Evolutionary conservation across 176 grass and related monocot genomes (phyloP), one percentile per base, ranked within the genome.

Genomic region (Cocos nucifera): DNA sequence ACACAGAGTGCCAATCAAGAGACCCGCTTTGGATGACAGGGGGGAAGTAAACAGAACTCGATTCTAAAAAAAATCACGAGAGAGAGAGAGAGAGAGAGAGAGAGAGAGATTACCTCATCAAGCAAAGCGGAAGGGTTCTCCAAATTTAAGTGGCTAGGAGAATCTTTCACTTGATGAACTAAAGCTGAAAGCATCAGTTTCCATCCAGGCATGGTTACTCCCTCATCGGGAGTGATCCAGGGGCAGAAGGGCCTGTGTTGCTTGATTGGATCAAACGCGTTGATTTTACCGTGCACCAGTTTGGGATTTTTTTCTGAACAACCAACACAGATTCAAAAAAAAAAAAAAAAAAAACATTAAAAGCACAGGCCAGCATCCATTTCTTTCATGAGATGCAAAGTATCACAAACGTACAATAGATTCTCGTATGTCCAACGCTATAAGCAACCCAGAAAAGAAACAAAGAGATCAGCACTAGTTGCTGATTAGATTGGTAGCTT

Each of bases 201-300:
- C 84, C 94, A 98, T 35, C 93, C 93, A 62, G 88, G 81, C 52
- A 86, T 67, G 17, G 57, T 56, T 39, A 78, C 73, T 57, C 75
- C 56, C 15, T 53, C 24, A 62, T 92, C 77, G 20, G 74, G 84
- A 71, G 83, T 66, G 51, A 83, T 83, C 93, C 93, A 98, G 57
- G 94, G 84, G 73, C 94, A 98, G 73, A 92, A 98, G 15, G 81
- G 72, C 67, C 94, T 70, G 77, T 98, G 94, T 52, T 92, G 88
- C 82, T 76, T 93, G 57, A 93, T 71, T 75, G 88, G 88, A 58
- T 98, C 94, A 61, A 98, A 89, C 61, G 86, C 78, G 26, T 78
- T 80, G 64, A 81, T 61, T 72, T 70, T 79, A 53, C 82, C 69
- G 51, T 77, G 82, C 23, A 85, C 68, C 8, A 75, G 53, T 49